Evolutionary conservation across 176 grass and related monocot genomes (phyloP), one percentile per base, ranked within the genome.

Genomic region (Puya raimondii): DNA sequence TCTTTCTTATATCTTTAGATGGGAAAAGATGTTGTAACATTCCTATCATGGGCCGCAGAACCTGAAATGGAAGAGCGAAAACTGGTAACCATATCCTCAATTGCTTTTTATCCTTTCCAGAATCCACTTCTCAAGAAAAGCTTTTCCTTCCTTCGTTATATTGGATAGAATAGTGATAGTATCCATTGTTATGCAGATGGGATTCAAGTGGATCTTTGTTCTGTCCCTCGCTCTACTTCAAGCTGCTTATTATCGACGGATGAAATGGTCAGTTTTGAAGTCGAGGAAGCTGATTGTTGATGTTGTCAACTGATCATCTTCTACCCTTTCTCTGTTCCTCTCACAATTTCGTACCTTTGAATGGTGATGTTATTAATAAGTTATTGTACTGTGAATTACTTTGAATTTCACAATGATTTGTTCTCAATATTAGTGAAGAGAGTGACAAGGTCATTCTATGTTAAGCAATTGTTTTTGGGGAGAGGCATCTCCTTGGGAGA

Each of bases 1-100:
- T 66, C 61, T 18, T 81, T 12, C 86, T 61, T 78, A 14, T 11
- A 13, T 77, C 56, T n/a, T 11, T 71, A 99, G 94, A 93, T 99
- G 94, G 94, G 89, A 27, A 99, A 99, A 85, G 89, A 99, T 75
- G 87, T 93, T 0, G 94, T 99, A 16, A 73, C 86, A 49, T 99
- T 99, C 85, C 80, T 99, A 70, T 88, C 94, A 0, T 99, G 94
- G 94, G 94, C 94, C 77, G 94, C 94, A 68, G 94, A 99, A 72
- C 94, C 94, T 70, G 89, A 99, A 77, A 99, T 99, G 94, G 94
- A 99, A 82, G 94, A 99, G 74, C 85, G 94, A 56, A 99, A 99
- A 82, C 84, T 99, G 80, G 94, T 99, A 90, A 87, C 52, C 13
- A 26, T 63, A 9, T 53, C 1, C 17, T 53, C 18, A 48, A 50